A percentile compares a stretch with the other conserved stretches of the same genome.
phyloP scores from a whole-genome alignment of 495 filamentous ascomycete genomes.

The Neurospora sp. region DNA sequence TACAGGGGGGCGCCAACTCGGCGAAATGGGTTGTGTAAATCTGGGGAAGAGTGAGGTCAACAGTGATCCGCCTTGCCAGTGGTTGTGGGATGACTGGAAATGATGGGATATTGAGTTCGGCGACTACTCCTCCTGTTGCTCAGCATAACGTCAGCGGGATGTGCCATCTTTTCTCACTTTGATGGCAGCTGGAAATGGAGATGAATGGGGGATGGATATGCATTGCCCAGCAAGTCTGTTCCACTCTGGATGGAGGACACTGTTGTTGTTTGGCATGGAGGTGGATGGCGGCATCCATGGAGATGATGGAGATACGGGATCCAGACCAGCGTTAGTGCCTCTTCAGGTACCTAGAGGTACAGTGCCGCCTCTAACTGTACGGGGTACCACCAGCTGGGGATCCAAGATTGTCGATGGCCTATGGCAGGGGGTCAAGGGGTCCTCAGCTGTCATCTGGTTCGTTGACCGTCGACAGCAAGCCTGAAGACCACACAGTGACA shows the following conservation, averaged over 20 bases:
- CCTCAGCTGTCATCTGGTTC: not conserved
- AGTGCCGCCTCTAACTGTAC: not conserved
- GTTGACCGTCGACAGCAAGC: not conserved
- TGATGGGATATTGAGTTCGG: not conserved
- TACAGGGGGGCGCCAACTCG: not conserved
- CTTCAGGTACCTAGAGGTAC: not conserved
- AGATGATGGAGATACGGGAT: not conserved
- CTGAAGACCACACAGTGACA: not conserved
- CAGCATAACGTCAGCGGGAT: not conserved
- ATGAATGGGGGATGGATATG: not conserved
- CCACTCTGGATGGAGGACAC: not conserved
- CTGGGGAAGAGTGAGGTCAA: not conserved
- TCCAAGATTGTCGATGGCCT: not conserved
- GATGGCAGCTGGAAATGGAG: not conserved
- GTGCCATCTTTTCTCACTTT: not conserved
- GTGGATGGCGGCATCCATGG: not conserved
- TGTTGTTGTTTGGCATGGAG: no score
- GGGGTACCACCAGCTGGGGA: not conserved
- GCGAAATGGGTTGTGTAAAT: not conserved
- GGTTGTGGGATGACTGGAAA: not conserved
- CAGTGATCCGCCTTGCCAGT: not conserved
- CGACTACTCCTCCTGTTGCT: not conserved
- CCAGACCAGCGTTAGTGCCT: not conserved
- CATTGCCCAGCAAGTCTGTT: not conserved
- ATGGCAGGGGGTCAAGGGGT: not conserved